Evolutionary conservation across 2,329 filamentous ascomycete genomes (phyloP).

Genomic region (Aspergillus fijiensis): DNA sequence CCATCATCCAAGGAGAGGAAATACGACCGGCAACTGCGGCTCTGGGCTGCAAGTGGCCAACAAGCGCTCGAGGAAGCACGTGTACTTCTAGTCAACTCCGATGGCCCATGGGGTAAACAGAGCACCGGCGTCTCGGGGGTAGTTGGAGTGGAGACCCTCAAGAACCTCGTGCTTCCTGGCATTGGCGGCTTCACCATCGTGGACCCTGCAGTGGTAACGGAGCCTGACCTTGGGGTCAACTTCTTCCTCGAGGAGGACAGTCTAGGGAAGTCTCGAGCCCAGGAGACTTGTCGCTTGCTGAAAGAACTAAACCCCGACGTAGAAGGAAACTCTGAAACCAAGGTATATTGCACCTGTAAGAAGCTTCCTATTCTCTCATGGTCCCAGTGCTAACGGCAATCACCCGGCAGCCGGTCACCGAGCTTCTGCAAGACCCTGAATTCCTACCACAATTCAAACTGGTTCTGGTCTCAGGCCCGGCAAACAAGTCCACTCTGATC

Average conservation of each 20-base stretch:
- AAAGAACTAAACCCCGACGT: conserved; percentile 93
- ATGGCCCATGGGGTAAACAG: conserved; percentile 38
- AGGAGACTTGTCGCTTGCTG: conserved; percentile 73
- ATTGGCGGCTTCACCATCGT: conserved; percentile 90
- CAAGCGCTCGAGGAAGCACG: conserved; percentile 85
- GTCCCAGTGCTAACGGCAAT: conserved; percentile 11
- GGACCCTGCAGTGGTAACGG: conserved; percentile 73
- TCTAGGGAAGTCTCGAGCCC: conserved; percentile 73
- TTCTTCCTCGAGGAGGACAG: conserved; percentile 87
- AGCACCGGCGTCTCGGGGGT: conserved; percentile 66
- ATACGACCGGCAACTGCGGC: conserved; percentile 90
- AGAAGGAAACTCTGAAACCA: conserved; percentile 65
- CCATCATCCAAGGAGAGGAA: conserved; percentile 67
- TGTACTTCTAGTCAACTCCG: conserved; percentile 83
- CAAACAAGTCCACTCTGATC: conserved; percentile 53
- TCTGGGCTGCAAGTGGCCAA: conserved; percentile 94
- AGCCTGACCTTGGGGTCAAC: conserved; percentile 88
- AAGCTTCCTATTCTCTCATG: neutral
- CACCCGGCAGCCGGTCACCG: conserved; percentile 33
- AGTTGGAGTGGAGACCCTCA: conserved; percentile 85
- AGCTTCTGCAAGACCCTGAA: conserved; percentile 39
- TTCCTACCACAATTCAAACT: conserved; percentile 55
- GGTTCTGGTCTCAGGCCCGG: conserved; percentile 61
- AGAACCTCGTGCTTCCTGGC: conserved; percentile 94
- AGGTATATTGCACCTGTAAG: conserved; percentile 48